These are phyloP conservation scores for Xerocomellus chrysenteron DNA, from an alignment of 768 basidiomycete genomes.

Conservation along the genomic window DNA sequence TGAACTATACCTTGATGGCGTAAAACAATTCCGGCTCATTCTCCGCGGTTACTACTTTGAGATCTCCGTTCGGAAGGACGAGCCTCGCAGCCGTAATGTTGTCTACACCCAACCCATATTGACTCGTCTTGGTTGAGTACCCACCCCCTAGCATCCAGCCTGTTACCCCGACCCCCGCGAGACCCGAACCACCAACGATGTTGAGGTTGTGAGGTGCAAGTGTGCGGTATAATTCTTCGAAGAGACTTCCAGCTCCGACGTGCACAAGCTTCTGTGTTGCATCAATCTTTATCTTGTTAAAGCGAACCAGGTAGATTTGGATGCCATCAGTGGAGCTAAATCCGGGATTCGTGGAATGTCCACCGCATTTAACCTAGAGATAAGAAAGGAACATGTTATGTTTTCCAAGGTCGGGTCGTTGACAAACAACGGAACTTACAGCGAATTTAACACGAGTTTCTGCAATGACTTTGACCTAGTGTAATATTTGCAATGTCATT, in stretches of 20 bases:
- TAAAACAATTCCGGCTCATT: background rate
- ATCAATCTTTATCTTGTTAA: slow-evolving; percentile 14
- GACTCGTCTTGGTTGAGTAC: slow-evolving; percentile 34
- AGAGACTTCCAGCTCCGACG: slow-evolving; percentile 29
- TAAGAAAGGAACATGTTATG: background rate
- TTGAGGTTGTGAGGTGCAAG: slow-evolving; percentile 12
- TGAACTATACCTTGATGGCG: background rate
- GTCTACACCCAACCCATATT: slow-evolving; percentile 35
- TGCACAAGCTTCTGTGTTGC: background rate
- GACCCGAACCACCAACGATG: slow-evolving; percentile 24
- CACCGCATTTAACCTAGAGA: slow-evolving; percentile 33
- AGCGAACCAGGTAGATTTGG: slow-evolving; percentile 26
- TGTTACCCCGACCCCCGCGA: slow-evolving; percentile 28
- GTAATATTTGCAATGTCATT: background rate
- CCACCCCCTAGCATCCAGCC: slow-evolving; percentile 37
- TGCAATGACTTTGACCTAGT: slow-evolving; percentile 7
- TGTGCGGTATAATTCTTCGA: slow-evolving; percentile 27
- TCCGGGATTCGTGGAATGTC: slow-evolving; percentile 25
- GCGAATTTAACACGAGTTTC: slow-evolving; percentile 9
- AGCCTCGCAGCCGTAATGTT: slow-evolving; percentile 29
- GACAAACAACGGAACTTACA: background rate
- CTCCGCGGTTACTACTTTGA: background rate
- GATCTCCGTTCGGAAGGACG: slow-evolving; percentile 31
- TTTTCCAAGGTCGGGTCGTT: background rate
- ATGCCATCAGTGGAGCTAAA: slow-evolving; percentile 34